phyloP scores from a whole-genome alignment of 2,329 filamentous ascomycete species.

The Thermothelomyces thermophilus region DNA sequence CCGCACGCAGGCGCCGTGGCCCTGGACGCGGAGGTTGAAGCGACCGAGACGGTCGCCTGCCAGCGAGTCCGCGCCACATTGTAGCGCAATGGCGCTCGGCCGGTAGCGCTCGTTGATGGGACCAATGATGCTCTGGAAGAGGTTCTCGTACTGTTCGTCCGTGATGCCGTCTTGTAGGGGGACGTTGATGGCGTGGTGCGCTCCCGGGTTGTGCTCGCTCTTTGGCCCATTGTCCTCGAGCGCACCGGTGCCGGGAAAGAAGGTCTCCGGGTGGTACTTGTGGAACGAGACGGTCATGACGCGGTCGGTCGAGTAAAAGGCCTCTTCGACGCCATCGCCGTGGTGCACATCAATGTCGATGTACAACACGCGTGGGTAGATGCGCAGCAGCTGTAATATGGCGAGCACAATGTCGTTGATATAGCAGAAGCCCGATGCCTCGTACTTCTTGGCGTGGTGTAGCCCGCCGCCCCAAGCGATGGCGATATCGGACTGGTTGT shows the following conservation, averaged over 20 bases:
- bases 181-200: conserved; percentile 85
- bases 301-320: conserved; percentile 75
- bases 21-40: conserved; percentile 94
- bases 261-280: conserved; percentile 78
- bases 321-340: conserved; percentile 78
- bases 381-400: conserved; percentile 78
- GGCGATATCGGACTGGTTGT: conserved; percentile 85
- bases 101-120: conserved; percentile 74
- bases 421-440: conserved; percentile 96
- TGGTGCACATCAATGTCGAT: conserved; percentile 89
- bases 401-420: conserved; percentile 97
- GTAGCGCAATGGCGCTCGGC: conserved; percentile 86
- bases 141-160: conserved; percentile 76
- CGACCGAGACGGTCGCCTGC: conserved; percentile 88
- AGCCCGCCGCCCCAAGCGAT: conserved; percentile 97
- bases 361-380: conserved; percentile 81
- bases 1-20: conserved; percentile 84
- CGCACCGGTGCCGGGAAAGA: conserved; percentile 88
- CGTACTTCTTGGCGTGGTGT: conserved; percentile 90
- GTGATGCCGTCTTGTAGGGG: conserved; percentile 87
- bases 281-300: conserved; percentile 92
- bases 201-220: conserved; percentile 76
- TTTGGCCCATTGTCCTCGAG: conserved; percentile 78
- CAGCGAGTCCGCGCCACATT: conserved; percentile 92
- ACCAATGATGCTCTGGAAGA: conserved; percentile 78